These are phyloP conservation scores for Penicillium sp. DNA, from an alignment of 2,329 filamentous ascomycete genomes.

Conservation along the genomic window DNA sequence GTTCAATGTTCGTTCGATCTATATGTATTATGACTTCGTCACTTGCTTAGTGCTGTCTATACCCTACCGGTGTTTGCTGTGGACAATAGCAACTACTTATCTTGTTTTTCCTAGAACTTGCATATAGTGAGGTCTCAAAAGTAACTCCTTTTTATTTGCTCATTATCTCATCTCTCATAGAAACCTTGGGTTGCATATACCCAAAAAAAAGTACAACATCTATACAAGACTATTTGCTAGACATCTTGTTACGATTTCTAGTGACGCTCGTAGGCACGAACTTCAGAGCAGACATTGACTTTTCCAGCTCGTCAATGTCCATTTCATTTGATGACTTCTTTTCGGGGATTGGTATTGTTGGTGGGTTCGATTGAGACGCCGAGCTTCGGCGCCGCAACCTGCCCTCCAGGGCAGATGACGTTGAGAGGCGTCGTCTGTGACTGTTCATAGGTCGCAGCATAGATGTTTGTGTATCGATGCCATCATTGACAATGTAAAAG, in stretches of 20 bases:
- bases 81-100: conserved; percentile 5
- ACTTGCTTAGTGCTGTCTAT: conserved; percentile 21
- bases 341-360: background rate
- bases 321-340: conserved; percentile 19
- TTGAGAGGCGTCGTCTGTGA: conserved; percentile 37
- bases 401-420: conserved; percentile 33
- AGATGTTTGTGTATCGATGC: conserved; percentile 81
- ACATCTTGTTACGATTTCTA: conserved; percentile 26
- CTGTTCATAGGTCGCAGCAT: conserved; percentile 58
- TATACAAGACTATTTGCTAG: conserved; percentile 12
- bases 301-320: conserved; percentile 40
- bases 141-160: background rate
- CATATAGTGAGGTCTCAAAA: background rate
- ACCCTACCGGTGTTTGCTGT: conserved; percentile 14
- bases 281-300: conserved; percentile 45
- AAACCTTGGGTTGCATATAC: too few species aligned
- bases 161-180: background rate
- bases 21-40: conserved; percentile 23
- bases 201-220: background rate
- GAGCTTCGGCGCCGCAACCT: conserved; percentile 33
- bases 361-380: conserved; percentile 26
- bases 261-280: conserved; percentile 46
- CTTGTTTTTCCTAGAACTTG: background rate
- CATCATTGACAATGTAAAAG: conserved; percentile 80
- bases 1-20: conserved; percentile 9